Percentiles rank a stretch among this genome's conserved stretches.
Conservation (phyloP, 352 stramenopile species). For the Pythium aristosporum region DNA sequence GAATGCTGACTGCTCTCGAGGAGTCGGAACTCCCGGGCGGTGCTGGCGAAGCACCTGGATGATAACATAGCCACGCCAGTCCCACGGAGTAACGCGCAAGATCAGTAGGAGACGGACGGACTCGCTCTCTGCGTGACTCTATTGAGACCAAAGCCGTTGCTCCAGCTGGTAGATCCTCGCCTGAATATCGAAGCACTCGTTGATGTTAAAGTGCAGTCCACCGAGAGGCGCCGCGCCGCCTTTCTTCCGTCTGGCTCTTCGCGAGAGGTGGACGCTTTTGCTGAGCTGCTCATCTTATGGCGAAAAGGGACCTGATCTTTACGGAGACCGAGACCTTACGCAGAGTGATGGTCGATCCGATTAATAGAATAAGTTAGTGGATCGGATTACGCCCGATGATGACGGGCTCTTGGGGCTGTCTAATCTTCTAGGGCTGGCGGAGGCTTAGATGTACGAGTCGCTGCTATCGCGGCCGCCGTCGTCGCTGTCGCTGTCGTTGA, state of each 20-base stretch:
- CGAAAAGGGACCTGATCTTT: conserved; percentile 10
- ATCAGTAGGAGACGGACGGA: neutral
- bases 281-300: neutral
- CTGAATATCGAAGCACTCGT: neutral
- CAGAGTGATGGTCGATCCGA: neutral
- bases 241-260: neutral
- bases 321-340: neutral
- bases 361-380: conserved; percentile 1
- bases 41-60: too few relatives aligned
- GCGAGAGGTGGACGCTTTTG: neutral
- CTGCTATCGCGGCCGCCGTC: conserved; percentile 9
- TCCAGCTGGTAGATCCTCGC: conserved; percentile 1
- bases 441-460: conserved; percentile 1
- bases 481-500: conserved; percentile 20
- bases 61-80: neutral
- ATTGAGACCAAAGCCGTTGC: neutral
- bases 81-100: neutral
- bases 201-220: neutral
- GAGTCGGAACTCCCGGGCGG: too few relatives aligned
- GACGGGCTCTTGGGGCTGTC: neutral
- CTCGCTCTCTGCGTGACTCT: neutral
- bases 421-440: neutral
- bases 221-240: too few relatives aligned
- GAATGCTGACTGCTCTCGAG: neutral
- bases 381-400: neutral